Conservation (phyloP, 176 grass and related monocot species). For the Musa beccarii region DNA sequence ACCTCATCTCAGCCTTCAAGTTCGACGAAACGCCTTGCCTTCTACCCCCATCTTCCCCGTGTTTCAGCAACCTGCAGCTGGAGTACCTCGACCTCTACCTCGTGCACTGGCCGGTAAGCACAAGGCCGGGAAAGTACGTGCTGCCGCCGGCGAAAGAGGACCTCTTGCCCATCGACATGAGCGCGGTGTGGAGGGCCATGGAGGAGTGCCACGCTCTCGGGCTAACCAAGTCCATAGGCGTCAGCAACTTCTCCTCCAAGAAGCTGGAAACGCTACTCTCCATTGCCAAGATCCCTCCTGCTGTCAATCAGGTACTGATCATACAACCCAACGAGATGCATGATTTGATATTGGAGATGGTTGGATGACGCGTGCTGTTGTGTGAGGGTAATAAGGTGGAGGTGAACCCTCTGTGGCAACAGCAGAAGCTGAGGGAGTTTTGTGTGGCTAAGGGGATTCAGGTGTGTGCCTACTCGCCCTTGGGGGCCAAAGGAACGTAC, state of each 20-base stretch:
- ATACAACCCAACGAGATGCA: background rate
- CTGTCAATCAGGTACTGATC: conserved; percentile 43
- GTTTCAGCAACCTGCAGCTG: conserved; percentile 38
- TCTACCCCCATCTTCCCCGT: background rate
- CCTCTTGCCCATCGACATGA: conserved; percentile 35
- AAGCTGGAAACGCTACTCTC: conserved; percentile 41
- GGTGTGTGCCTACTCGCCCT: conserved; percentile 38
- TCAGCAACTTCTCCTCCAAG: conserved; percentile 62
- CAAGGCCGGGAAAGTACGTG: conserved; percentile 31
- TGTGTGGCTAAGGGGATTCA: conserved; percentile 34
- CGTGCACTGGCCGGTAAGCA: conserved; percentile 38
- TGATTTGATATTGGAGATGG: too few relatives aligned
- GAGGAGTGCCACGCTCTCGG: conserved; percentile 51
- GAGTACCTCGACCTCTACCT: conserved; percentile 56
- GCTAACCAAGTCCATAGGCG: conserved; percentile 48
- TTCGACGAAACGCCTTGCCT: too few relatives aligned
- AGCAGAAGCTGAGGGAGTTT: conserved; percentile 43
- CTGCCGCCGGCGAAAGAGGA: conserved; percentile 39
- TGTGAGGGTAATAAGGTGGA: conserved; percentile 27
- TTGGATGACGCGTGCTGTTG: too few relatives aligned
- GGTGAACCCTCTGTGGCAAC: conserved; percentile 47
- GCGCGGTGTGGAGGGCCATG: conserved; percentile 45
- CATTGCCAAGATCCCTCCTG: conserved; percentile 34
- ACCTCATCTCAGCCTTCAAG: background rate
- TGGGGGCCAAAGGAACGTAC: conserved; percentile 34